Conservation (phyloP, 208 protist species). For the Trypanosoma melophagium region DNA sequence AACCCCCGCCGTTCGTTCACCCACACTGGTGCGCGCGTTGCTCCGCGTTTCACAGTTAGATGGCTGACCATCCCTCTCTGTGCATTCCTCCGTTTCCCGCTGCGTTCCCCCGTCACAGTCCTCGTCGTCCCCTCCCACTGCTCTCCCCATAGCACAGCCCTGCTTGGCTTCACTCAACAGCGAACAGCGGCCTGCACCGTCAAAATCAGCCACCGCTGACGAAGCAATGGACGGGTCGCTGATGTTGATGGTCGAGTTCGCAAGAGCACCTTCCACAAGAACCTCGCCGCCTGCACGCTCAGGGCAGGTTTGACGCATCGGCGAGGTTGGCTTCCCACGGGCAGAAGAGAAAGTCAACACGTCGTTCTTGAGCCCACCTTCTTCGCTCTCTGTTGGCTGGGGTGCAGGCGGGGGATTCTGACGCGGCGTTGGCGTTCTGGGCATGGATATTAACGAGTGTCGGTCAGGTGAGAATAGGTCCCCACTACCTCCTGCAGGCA, state of each 20-base stretch:
- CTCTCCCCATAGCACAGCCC: background rate
- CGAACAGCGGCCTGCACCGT: background rate
- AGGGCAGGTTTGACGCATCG: background rate
- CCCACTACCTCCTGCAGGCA: background rate
- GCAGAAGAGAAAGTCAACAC: background rate
- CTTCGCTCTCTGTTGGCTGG: slow-evolving; percentile 2
- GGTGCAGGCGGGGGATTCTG: slow-evolving; percentile 19
- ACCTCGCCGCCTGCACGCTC: background rate
- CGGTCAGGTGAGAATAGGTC: background rate
- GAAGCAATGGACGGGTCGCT: slow-evolving; percentile 23
- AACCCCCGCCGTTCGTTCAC: background rate
- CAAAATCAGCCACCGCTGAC: slow-evolving; percentile 10
- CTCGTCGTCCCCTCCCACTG: background rate
- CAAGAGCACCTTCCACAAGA: background rate
- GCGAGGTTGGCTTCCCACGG: background rate
- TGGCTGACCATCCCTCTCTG: background rate
- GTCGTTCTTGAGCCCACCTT: background rate
- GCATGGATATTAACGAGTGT: slow-evolving; percentile 6
- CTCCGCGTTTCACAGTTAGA: slow-evolving; percentile 9
- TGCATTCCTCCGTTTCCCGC: slow-evolving; percentile 12
- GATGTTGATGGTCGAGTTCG: slow-evolving; percentile 23
- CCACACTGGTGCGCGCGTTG: background rate
- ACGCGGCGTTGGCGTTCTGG: slow-evolving; percentile 13
- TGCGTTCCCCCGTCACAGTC: slow-evolving; percentile 5
- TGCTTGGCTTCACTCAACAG: background rate